Conservation (phyloP, 331 rosid genomes). For the Arachis monticola region DNA sequence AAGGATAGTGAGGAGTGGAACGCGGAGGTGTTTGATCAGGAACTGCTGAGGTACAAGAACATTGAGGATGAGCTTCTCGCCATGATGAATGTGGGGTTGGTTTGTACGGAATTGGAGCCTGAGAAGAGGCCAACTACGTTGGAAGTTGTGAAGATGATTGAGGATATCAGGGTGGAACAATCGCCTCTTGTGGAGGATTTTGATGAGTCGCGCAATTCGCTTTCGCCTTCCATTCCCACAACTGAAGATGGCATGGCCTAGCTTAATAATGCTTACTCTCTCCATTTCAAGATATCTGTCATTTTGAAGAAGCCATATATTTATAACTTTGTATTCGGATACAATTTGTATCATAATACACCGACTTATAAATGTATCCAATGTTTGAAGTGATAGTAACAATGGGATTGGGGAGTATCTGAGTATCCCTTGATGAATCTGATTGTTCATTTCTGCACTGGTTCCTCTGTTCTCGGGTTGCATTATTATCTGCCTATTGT, state of each 20-base stretch:
- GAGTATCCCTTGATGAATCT: neutral
- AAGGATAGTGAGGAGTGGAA: slow-evolving; percentile 97
- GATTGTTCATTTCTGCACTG: neutral
- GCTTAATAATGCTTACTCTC: slow-evolving; percentile 40
- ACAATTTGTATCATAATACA: too few relatives aligned
- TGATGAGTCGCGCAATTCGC: slow-evolving; percentile 78
- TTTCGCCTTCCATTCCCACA: slow-evolving; percentile 85
- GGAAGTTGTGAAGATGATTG: slow-evolving; percentile 87
- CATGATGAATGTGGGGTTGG: slow-evolving; percentile 82
- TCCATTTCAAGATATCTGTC: too few relatives aligned
- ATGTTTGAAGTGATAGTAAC: too few relatives aligned
- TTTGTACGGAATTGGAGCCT: slow-evolving; percentile 70
- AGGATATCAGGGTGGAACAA: slow-evolving; percentile 88
- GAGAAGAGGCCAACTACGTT: slow-evolving; percentile 88
- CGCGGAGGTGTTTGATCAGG: slow-evolving; percentile 89
- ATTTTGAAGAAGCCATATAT: too few relatives aligned
- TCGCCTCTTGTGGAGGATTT: slow-evolving; percentile 87
- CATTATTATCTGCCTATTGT: slow-evolving; percentile 44
- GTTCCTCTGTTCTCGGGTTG: neutral
- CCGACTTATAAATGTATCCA: too few relatives aligned
- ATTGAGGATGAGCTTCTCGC: slow-evolving; percentile 93
- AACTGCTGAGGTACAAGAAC: slow-evolving; percentile 91
- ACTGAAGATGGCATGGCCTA: slow-evolving; percentile 84
- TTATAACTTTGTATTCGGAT: too few relatives aligned
- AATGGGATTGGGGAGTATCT: too few relatives aligned